Evolutionary conservation across 2,329 filamentous ascomycete genomes (phyloP), one percentile per base, ranked within the genome.

Genomic region (Aspergillus tanneri): DNA sequence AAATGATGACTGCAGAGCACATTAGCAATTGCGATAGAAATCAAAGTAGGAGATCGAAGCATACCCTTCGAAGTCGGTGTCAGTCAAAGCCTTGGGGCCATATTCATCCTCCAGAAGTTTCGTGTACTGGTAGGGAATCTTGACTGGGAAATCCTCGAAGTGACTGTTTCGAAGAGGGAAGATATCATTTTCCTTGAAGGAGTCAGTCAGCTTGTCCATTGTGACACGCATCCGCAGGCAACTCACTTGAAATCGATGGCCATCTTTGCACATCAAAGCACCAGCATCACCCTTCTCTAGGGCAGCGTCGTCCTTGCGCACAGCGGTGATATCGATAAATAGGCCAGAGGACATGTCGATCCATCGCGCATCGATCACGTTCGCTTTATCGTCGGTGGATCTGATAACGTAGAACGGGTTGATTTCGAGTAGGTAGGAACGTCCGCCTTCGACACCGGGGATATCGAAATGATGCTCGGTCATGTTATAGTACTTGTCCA

Each of bases 401-500:
- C 69, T 66, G 47, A 77, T 72, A 4, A 64, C 64, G 56, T 75
- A 82, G 54, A 81, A 68, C 8, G 81, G 80, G 50, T 84, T 84
- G 44, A 84, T 73, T 43, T 84, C 81, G 4, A 84, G 67, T 36
- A 84, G 63, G 56, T 82, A 84, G 14, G 73, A 70, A 11, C 70
- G 61, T 16, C 65, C 62, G 16, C 59, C 60, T 9, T 67, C 27
- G 46, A 67, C 54, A 40, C 63, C 62, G 11, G 71, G 66, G 10
- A 75, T 57, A 1, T 68, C 61, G 56, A 72, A 77, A 45, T 72
- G 70, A 55, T 83, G 78, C 18, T 83, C 73, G 0, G 78, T 82
- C 79, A 83, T 82, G 58, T 84, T 84, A 68, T 83, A 82, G 64
- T 80, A 82, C 19, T 68, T 65, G 8, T 78, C 80, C 5, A 84